Base-by-base conservation (phyloP, 352 stramenopile species). In the Pythium phragmiticola region DNA sequence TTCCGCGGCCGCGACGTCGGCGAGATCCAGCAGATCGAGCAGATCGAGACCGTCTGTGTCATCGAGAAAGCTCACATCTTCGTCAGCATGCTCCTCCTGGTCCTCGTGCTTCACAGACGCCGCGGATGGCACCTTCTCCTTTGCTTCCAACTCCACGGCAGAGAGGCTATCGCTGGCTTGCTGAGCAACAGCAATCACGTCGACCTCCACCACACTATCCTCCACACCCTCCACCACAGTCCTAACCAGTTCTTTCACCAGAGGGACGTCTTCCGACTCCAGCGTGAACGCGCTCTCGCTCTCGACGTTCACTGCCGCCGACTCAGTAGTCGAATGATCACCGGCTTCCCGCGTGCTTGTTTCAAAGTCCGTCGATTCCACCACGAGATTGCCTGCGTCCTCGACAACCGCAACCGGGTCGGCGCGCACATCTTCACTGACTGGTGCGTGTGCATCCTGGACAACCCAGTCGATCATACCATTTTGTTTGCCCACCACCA, bases 1-100 rank as follows among this genome's bases (percentile, higher is more conserved):
- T 26, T 69, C 42, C 2, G 63, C 63, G n/a, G 63, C 63, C 19
- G 63, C 63, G 21, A 65, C 28, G 23, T 70, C 63, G 6, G 63
- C 63, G 3, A 70, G 51, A 28, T 65, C 57, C 4, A 70, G 33
- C 11, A 70, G 36, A 12, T 65, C 64, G 7, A 70, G 50, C 21
- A 52, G 64, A 33, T 70, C 64, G 2, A 65, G 36, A 17, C 57
- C 64, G 3, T 30, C 42, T 0, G 50, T 49, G 34, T 70, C 64
- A 26, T 66, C 64, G 12, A 70, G 43, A 26, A 65, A 53, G n/a
- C 19, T 30, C n/a, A 60, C 19, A 9, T 62, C 56, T 16, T 65
- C 43, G 17, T 53, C 50, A 12, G 39, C 19, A 19, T 52, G 13
- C 48, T 50, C 23, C 8, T 52, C 37, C 2, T 2, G 13, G n/a